Percentiles rank a stretch among this genome's conserved stretches.
Evolutionary conservation across 371 early-diverging fungal genomes (phyloP).

Genomic region (Gilbertella persicaria): DNA sequence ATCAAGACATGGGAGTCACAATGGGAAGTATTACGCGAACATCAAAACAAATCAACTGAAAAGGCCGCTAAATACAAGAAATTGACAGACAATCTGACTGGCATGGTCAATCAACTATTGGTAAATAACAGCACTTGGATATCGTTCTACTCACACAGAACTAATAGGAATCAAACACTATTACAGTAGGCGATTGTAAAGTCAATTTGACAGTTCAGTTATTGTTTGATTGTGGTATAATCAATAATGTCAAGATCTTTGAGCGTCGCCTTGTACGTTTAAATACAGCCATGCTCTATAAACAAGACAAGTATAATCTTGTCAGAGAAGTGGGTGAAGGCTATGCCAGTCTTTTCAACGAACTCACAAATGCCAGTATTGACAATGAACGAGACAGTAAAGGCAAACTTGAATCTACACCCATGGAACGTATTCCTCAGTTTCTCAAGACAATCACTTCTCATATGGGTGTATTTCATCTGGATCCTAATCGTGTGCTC

Average conservation of each 20-base stretch:
- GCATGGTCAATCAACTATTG: constrained; percentile 35
- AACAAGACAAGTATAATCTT: constrained; percentile 91
- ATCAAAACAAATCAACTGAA: constrained; percentile 14
- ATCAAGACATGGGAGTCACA: constrained; percentile 33
- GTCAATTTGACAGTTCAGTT: constrained; percentile 41
- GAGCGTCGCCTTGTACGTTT: constrained; percentile 62
- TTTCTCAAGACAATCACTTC: constrained; percentile 51
- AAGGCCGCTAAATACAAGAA: constrained; percentile 2
- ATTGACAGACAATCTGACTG: constrained; percentile 20
- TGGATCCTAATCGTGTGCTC: constrained; percentile 89
- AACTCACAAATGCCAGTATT: constrained; percentile 50
- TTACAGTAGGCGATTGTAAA: constrained; percentile 31
- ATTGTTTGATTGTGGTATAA: constrained; percentile 54
- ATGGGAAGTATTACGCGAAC: constrained; percentile 36
- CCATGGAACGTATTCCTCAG: constrained; percentile 35
- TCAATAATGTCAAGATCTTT: constrained; percentile 48
- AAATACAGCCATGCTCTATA: constrained; percentile 72
- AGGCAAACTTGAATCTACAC: constrained; percentile 29
- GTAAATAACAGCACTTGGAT: constrained; percentile 13
- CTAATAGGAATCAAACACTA: constrained; percentile 16
- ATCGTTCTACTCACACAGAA: neutral
- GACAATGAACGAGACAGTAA: constrained; percentile 31
- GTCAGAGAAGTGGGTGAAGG: constrained; percentile 88
- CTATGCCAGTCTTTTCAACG: constrained; percentile 78
- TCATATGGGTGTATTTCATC: constrained; percentile 75